Evolutionary conservation across 2,329 filamentous ascomycete species (phyloP), one percentile per base, ranked within the genome.

Genomic region (Shiraia sp.): DNA sequence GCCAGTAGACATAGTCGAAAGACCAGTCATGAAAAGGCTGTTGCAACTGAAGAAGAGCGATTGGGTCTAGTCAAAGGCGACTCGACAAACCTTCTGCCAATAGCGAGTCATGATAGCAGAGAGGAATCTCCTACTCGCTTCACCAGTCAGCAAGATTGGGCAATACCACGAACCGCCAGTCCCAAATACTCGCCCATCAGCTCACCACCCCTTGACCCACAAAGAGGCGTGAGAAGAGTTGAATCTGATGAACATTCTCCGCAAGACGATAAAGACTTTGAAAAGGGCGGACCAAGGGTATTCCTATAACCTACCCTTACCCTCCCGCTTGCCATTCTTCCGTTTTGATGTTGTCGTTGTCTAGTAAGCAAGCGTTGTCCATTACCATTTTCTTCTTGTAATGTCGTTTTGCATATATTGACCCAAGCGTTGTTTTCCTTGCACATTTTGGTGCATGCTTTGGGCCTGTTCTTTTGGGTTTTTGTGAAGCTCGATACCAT

Each of bases 51-150:
- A 65, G 90, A 96, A 71, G 90, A 95, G 70, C 77, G 82, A 13
- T 69, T 92, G 6, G 90, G 90, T 0, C 79, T 96, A 4, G 90
- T 95, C n/a, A 86, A 86, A 55, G 86, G 87, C 17, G 86, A 90
- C 61, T 77, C 75, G 3, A 36, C 49, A 10, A 49, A 58, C 9
- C 36, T 65, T 6, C 53, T 68, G 6, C 62, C 63, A 1, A 64
- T 65, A 10, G 43, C 44, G 12, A 63, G 61, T 22, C 45, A 49
- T 10, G 50, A 46, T 10, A 56, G 49, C 23, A 50, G 54, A 7
- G 59, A 60, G 5, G 14, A 40, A n/a, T 47, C 38, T 7, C 57
- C 55, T 1, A 50, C 49, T 1, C 34, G 32, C 2, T 61, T 63
- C 41, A 27, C 46, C 1, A 46, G 51, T 16, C 43, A 41, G 13